Evolutionary conservation across 805 yeast genomes (phyloP).

Genomic region (Torulaspora franciscae): DNA sequence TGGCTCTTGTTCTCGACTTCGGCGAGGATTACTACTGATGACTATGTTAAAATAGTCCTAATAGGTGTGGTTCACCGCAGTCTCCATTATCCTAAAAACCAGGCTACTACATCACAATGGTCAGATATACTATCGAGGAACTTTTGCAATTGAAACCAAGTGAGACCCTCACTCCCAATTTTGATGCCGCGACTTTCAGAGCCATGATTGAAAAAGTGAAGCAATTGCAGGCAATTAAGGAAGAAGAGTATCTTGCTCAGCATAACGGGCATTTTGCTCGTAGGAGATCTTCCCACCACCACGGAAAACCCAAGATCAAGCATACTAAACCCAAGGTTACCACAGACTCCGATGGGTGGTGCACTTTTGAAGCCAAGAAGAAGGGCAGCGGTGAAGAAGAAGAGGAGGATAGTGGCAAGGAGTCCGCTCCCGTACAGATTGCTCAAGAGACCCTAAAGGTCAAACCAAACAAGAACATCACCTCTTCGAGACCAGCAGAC

Average conservation of each 20-base stretch:
- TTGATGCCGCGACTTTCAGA: slow-evolving; percentile 60
- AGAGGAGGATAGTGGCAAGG: slow-evolving; percentile 41
- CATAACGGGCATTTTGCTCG: slow-evolving; percentile 44
- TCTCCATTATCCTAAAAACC: slow-evolving; percentile 2
- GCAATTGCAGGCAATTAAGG: slow-evolving; percentile 39
- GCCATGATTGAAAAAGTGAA: slow-evolving; percentile 62
- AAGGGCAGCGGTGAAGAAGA: slow-evolving; percentile 34
- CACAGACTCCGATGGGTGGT: slow-evolving; percentile 81
- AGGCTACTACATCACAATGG: slow-evolving; percentile 33
- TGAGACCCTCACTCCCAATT: slow-evolving; percentile 57
- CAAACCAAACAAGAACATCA: slow-evolving; percentile 69
- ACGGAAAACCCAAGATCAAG: slow-evolving; percentile 50
- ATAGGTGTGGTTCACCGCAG: not conserved
- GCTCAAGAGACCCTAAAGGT: slow-evolving; percentile 49
- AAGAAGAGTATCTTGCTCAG: slow-evolving; percentile 33
- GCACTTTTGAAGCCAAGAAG: slow-evolving; percentile 51
- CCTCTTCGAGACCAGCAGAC: slow-evolving; percentile 69
- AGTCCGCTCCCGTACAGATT: slow-evolving; percentile 20
- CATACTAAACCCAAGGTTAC: slow-evolving; percentile 48
- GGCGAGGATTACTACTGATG: not conserved
- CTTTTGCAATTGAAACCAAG: slow-evolving; percentile 52
- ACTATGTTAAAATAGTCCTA: not conserved
- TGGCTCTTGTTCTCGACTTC: not conserved
- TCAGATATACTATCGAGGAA: slow-evolving; percentile 67
- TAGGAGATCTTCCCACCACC: slow-evolving; percentile 58